Base-by-base conservation (phyloP, 805 yeast species). In the Metschnikowia orientalis region DNA sequence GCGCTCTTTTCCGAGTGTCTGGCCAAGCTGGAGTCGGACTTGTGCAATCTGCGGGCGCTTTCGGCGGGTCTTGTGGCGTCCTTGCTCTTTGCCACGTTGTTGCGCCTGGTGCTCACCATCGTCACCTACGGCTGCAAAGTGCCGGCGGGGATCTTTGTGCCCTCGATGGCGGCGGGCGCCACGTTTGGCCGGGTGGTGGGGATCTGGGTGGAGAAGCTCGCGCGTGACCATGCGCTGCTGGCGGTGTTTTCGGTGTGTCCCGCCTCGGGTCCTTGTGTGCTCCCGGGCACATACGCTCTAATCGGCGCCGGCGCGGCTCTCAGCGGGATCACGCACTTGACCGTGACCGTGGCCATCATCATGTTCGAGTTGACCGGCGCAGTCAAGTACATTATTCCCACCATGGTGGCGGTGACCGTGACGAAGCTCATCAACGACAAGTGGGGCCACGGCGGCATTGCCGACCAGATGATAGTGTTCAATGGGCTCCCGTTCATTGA, bases 321-420 rank as follows among this genome's bases (percentile, higher is more conserved):
- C 27, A 79, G 94, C 55, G 99, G 99, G 3, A 90, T 92, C 21
- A 92, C 97, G 16, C 89, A 90, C 51, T 64, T 92, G 40, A 86
- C 96, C 0, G 80, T 92, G 7, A 81, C 97, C 0, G 97, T 90
- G 13, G 97, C 89, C 2, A 85, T 92, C 10, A 82, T 94, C 25
- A 88, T 92, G 95, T 85, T 89, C 59, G 97, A 92, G 59, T 63
- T 92, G 35, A 92, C 99, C 0, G 99, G 98, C 19, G 98, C 98
- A 1, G 65, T 89, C 35, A 75, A 82, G 30, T 92, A 86, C 53
- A 84, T 92, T 39, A 72, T 94, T 8, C 99, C 99, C 2, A 85
- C 95, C 0, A 92, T 92, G 98, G 82, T 92, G 32, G 94, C 87
- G 0, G 95, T 92, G 2, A 90, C 95, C 1, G 75, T 81, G 7